phyloP scores from a whole-genome alignment of 768 basidiomycete species.

The Lanmaoa rubissima region DNA sequence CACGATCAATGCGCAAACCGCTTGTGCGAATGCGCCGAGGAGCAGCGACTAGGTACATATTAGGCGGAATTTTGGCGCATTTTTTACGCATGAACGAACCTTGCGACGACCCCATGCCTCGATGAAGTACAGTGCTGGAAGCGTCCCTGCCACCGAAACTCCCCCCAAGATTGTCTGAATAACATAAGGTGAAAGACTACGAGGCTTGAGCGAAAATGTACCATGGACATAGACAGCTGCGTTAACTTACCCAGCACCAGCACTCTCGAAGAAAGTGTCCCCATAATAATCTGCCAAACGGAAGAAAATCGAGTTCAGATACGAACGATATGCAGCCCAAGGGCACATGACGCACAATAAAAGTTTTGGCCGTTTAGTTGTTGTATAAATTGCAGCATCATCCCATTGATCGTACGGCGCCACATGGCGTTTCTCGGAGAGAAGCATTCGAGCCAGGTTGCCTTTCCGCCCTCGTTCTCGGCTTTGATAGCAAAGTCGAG shows the following conservation, averaged over 20 bases:
- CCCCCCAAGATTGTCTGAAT: conserved; percentile 75
- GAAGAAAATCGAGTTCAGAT: conserved; percentile 12
- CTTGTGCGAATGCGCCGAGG: conserved; percentile 59
- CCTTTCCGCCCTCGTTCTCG: conserved; percentile 80
- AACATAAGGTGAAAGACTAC: conserved; percentile 63
- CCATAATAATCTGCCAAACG: conserved; percentile 68
- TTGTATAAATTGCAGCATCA: conserved; percentile 81
- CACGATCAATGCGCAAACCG: conserved; percentile 60
- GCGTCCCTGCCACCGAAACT: conserved; percentile 67
- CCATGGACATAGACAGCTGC: background rate
- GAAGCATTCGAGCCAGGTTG: conserved; percentile 79
- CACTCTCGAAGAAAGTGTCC: conserved; percentile 76
- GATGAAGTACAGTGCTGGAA: conserved; percentile 68
- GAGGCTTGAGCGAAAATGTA: background rate
- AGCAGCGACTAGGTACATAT: conserved; percentile 52
- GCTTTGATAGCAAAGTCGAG: conserved; percentile 61
- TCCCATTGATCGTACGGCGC: conserved; percentile 75
- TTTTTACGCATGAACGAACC: conserved; percentile 31
- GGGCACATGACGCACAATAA: conserved; percentile 51
- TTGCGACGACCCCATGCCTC: conserved; percentile 74
- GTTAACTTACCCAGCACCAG: conserved; percentile 54
- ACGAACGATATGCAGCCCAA: background rate
- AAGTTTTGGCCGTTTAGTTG: conserved; percentile 82
- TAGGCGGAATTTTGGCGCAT: background rate
- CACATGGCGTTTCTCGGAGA: conserved; percentile 63